Conservation (phyloP, 257 asterid genomes). For the Solanum paucissectum region DNA sequence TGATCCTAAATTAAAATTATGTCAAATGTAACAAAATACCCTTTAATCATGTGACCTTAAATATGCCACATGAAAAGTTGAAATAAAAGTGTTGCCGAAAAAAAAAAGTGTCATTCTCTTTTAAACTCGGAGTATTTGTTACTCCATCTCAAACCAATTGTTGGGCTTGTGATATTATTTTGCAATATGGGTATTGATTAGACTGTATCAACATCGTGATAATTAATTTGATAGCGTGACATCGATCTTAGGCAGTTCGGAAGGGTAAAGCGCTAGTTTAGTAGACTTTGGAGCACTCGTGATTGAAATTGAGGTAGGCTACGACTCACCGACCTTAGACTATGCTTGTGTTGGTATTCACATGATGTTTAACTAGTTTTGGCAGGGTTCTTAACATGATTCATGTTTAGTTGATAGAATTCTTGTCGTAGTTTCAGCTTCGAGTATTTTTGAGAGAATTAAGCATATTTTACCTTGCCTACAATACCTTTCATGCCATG, state of each 20-base stretch:
- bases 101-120: no score
- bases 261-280: background rate
- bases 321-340: background rate
- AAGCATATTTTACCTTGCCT: background rate
- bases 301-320: background rate
- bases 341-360: background rate
- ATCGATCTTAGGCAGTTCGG: background rate
- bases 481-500: background rate
- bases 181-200: background rate
- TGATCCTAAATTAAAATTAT: no score
- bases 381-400: background rate
- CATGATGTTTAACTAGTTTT: background rate
- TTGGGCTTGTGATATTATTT: background rate
- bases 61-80: no score
- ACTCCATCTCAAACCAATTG: background rate
- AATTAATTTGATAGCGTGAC: background rate
- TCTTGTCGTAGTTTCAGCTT: background rate
- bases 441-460: background rate
- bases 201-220: no score
- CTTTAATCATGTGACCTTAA: rapidly evolving
- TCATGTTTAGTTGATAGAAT: background rate
- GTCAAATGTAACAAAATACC: no score
- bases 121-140: background rate
- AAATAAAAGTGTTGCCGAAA: no score
- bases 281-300: background rate